Base-by-base conservation (phyloP, 345 rosid genomes). In the Psidium friedrichsthalianum region DNA sequence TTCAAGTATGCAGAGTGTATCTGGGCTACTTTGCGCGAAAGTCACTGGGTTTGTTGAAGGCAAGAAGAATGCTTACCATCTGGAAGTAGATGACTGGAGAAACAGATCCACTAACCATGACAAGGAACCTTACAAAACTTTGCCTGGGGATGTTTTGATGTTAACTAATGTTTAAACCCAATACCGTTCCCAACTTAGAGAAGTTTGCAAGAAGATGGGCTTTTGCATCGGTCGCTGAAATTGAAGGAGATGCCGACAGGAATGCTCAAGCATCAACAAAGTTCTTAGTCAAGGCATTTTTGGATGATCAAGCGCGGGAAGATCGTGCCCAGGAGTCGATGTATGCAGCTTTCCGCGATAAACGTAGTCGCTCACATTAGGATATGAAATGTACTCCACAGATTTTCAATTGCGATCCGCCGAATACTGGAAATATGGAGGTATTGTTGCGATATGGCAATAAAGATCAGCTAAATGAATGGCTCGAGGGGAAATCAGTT, bases 391-490 rank as follows among this genome's bases (percentile, higher is more conserved):
- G 20, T 69, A 32, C 82, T 85, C 16, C 32, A 0, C 69, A n/a
- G 6, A 61, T 47, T 25, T 78, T 97, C 86, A 97, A 97, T 88
- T 97, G 99, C 74, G 92, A 98, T 86, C 98, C 99, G 54, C 99
- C 99, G 21, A 98, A 97, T 92, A 97, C 99, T 44, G 99, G 99
- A 89, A 97, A 97, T 91, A 97, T 96, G 99, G 99, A 96, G 99
- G 99, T 95, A 86, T 87, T 97, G 89, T 86, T 96, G 89, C 94
- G 98, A 27, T 96, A 97, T 89, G 99, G 99, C 82, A 95, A 90
- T 91, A 93, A 90, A 90, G 98, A 96, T 87, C 99, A 97, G 87
- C 91, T 88, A 27, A 90, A 90, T 47, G 90, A 97, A 88, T 96
- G 98, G 91, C 98, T 97, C 74, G 93, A 95, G 84, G 99, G 98